A percentile compares a stretch with the other conserved stretches of the same genome.
These are phyloP conservation scores for Teunomyces atbi DNA, from an alignment of 805 yeast species.

Conservation along the genomic window DNA sequence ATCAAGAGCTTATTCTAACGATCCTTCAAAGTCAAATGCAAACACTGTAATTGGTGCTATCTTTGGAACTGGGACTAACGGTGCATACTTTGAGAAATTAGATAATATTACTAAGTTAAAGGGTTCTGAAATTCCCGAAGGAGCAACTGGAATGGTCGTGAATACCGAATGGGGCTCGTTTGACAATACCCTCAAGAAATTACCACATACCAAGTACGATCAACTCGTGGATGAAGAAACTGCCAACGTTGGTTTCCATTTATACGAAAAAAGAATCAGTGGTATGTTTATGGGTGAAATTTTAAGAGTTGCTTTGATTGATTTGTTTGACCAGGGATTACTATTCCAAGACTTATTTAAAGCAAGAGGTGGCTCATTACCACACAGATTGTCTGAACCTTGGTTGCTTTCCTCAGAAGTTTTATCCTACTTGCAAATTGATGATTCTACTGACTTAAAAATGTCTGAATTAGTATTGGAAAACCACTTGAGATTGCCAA, in stretches of 20 bases:
- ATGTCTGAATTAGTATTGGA: slow-evolving; percentile 68
- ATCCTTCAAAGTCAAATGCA: slow-evolving; percentile 59
- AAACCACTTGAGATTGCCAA: slow-evolving; percentile 66
- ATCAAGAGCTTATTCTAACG: slow-evolving; percentile 79
- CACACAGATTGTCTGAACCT: slow-evolving; percentile 69
- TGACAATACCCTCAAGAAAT: slow-evolving; percentile 72
- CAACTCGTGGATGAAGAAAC: slow-evolving; percentile 65
- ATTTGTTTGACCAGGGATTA: slow-evolving; percentile 57
- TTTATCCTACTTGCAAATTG: slow-evolving; percentile 83
- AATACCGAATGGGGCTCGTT: slow-evolving; percentile 99
- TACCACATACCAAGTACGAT: slow-evolving; percentile 83
- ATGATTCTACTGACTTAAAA: slow-evolving; percentile 68
- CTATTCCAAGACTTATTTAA: slow-evolving; percentile 55
- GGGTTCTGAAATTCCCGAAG: slow-evolving; percentile 32
- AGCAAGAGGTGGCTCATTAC: slow-evolving; percentile 42
- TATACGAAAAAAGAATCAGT: slow-evolving; percentile 88
- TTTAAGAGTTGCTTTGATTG: slow-evolving; percentile 69
- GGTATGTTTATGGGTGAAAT: slow-evolving; percentile 95
- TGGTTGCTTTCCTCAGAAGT: slow-evolving; percentile 81
- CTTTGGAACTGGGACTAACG: slow-evolving; percentile 97
- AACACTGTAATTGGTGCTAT: slow-evolving; percentile 85
- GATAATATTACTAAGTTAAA: slow-evolving; percentile 73
- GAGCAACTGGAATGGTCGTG: slow-evolving; percentile 71
- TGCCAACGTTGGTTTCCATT: slow-evolving; percentile 81
- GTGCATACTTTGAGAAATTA: slow-evolving; percentile 83